These are phyloP conservation scores for Xylariaceae sp. DNA, from an alignment of 2,329 filamentous ascomycete genomes.

Conservation along the genomic window DNA sequence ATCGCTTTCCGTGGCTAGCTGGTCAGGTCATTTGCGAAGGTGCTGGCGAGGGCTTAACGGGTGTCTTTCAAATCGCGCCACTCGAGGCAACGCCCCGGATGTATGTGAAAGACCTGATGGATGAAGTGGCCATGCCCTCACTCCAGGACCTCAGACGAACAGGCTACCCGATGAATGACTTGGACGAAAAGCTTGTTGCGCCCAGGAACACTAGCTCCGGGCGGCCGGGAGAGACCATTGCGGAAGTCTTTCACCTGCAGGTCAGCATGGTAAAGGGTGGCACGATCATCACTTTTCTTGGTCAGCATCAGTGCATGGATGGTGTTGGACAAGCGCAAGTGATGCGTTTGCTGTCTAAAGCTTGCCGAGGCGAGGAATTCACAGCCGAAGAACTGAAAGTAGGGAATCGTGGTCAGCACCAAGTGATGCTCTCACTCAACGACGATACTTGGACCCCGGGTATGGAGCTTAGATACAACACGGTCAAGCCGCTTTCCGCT, in stretches of 20 bases:
- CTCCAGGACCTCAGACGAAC: not conserved
- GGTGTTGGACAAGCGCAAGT: slow-evolving; percentile 42
- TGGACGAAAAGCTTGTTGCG: slow-evolving; percentile 33
- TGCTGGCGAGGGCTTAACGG: not conserved
- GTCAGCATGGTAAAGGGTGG: slow-evolving; percentile 43
- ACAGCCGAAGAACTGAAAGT: not conserved
- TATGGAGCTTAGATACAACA: slow-evolving; percentile 7
- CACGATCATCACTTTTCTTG: slow-evolving; percentile 41
- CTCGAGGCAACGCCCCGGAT: slow-evolving; percentile 2
- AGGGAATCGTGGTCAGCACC: slow-evolving; percentile 19
- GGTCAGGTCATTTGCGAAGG: slow-evolving; percentile 9
- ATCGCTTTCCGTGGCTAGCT: slow-evolving; percentile 5
- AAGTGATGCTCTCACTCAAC: slow-evolving; percentile 9
- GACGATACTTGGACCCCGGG: not conserved
- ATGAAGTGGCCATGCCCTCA: not conserved
- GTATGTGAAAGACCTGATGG: slow-evolving; percentile 3
- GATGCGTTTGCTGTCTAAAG: slow-evolving; percentile 42
- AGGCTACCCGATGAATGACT: not conserved
- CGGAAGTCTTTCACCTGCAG: slow-evolving; percentile 40
- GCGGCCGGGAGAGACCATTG: not conserved
- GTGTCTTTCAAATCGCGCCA: not conserved
- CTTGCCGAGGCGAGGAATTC: slow-evolving; percentile 27
- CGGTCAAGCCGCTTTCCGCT: not conserved
- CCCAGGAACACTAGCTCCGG: slow-evolving; percentile 34
- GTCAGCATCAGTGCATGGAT: slow-evolving; percentile 45